Evolutionary conservation across 768 basidiomycete genomes (phyloP).

Genomic region (Phanerochaete carnosa): DNA sequence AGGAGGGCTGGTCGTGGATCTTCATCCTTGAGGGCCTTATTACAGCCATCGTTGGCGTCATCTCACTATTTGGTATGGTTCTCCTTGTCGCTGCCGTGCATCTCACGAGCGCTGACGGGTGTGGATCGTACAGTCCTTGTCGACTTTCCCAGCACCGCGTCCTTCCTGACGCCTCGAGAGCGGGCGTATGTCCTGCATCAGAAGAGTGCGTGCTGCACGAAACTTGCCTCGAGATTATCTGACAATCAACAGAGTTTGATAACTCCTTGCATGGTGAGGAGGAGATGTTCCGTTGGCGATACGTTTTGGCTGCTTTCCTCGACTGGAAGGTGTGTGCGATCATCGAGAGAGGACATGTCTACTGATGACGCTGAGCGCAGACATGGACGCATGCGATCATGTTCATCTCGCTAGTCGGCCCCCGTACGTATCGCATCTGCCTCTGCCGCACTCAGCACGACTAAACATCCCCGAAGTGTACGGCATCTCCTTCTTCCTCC

Average conservation of each 20-base stretch:
- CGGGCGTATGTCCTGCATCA: constrained; percentile 49
- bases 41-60: constrained; percentile 52
- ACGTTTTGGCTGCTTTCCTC: constrained; percentile 47
- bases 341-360: neutral
- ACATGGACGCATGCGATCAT: constrained; percentile 54
- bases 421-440: neutral
- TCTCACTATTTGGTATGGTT: constrained; percentile 39
- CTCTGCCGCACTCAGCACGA: neutral
- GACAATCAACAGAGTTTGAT: constrained; percentile 40
- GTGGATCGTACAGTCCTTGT: constrained; percentile 42
- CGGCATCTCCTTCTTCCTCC: constrained; percentile 65
- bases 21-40: constrained; percentile 60
- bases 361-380: neutral
- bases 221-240: no score
- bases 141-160: constrained; percentile 58
- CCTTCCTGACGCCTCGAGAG: constrained; percentile 62
- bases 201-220: constrained; percentile 63
- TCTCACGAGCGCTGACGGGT: neutral
- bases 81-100: no score
- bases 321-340: constrained; percentile 62
- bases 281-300: constrained; percentile 52
- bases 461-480: constrained; percentile 36
- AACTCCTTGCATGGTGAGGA: constrained; percentile 58
- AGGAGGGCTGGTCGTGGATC: constrained; percentile 32
- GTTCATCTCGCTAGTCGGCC: constrained; percentile 51